Conservation (phyloP, 2,329 filamentous ascomycete genomes). For the Dendryphion nanum region DNA sequence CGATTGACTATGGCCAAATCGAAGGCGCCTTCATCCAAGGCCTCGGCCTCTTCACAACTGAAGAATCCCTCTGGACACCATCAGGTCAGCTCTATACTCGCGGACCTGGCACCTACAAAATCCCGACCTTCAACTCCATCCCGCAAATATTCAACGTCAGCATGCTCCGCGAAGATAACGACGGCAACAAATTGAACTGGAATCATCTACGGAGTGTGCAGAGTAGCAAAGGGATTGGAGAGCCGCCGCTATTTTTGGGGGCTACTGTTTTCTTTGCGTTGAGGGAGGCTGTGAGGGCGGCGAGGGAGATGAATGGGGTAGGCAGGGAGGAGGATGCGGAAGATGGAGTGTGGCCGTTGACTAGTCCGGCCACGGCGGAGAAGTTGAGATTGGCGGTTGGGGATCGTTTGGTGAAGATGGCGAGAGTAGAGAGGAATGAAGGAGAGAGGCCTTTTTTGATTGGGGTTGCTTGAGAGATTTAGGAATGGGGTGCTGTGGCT, state of each 20-base stretch:
- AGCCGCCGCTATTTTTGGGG: conserved; percentile 74
- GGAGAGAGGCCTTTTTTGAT: conserved; percentile 56
- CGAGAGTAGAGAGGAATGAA: conserved; percentile 64
- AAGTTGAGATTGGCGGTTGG: conserved; percentile 74
- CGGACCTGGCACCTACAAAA: conserved; percentile 74
- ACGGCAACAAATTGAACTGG: conserved; percentile 61
- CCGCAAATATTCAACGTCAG: conserved; percentile 81
- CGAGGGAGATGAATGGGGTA: conserved; percentile 53
- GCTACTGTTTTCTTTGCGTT: conserved; percentile 84
- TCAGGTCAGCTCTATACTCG: conserved; percentile 65
- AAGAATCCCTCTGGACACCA: conserved; percentile 67
- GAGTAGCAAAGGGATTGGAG: conserved; percentile 73
- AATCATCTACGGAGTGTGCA: conserved; percentile 81
- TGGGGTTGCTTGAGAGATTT: conserved; percentile 23
- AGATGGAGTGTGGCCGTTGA: conserved; percentile 58
- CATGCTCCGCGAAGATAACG: conserved; percentile 67
- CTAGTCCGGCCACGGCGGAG: conserved; percentile 81
- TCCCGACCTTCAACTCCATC: conserved; percentile 83
- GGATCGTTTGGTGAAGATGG: conserved; percentile 73
- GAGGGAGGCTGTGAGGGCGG: conserved; percentile 74
- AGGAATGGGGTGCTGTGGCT: too few relatives aligned
- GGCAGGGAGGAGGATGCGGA: conserved; percentile 35
- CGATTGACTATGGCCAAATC: conserved; percentile 78
- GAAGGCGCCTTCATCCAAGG: conserved; percentile 80
- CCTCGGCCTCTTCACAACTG: conserved; percentile 74